Percentiles rank a stretch among this genome's conserved stretches.
These are phyloP conservation scores for Polygonum aviculare DNA, from an alignment of 148 eudicot species.

Conservation along the genomic window DNA sequence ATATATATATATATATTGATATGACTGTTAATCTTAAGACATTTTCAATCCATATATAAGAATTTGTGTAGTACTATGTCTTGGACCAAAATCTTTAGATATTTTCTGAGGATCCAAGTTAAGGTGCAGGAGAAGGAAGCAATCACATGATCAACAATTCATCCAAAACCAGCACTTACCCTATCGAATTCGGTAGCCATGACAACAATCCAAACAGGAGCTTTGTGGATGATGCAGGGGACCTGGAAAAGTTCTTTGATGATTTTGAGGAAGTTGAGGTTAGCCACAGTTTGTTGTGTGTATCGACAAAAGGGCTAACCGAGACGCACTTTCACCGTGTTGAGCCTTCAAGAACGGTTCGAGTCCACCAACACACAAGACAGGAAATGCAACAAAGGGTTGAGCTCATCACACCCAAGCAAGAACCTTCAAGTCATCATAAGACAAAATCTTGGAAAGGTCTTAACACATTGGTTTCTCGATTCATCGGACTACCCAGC, in stretches of 20 bases:
- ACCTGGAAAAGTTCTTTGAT: constrained; percentile 30
- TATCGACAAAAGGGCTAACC: constrained; percentile 50
- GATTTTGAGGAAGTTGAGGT: constrained; percentile 51
- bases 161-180: constrained; percentile 14
- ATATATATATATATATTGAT: too few relatives aligned
- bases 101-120: background rate
- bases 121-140: background rate
- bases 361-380: constrained; percentile 29
- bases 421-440: background rate
- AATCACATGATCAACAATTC: background rate
- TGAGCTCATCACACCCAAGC: background rate
- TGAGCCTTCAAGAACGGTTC: constrained; percentile 55
- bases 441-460: background rate
- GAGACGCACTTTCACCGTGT: constrained; percentile 67
- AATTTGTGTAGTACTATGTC: too few relatives aligned
- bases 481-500: background rate
- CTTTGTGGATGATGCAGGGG: constrained; percentile 36
- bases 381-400: background rate
- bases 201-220: constrained; percentile 26
- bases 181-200: constrained; percentile 15
- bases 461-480: background rate
- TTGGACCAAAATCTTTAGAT: background rate
- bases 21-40: background rate
- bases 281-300: constrained; percentile 37
- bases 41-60: too few relatives aligned